phyloP scores from a whole-genome alignment of 306 rosid genomes.

The Pyrus bretschneideri region DNA sequence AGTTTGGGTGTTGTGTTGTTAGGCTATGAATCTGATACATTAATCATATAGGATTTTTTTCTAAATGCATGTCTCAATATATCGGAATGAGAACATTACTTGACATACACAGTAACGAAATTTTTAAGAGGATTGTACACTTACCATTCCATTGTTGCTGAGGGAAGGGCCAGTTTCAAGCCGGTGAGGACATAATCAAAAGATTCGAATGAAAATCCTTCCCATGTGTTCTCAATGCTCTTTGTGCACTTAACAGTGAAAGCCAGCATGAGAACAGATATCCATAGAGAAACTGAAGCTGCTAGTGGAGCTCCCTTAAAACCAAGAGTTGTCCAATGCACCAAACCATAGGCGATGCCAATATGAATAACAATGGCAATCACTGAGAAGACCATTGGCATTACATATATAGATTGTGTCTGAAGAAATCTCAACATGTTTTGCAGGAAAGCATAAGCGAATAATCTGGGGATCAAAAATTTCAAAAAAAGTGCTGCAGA shows the following conservation, averaged over 20 bases:
- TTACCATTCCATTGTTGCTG: slow-evolving; percentile 78
- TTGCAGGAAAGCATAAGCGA: slow-evolving; percentile 62
- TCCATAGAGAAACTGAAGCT: slow-evolving; percentile 55
- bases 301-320: slow-evolving; percentile 64
- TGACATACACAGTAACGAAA: neutral
- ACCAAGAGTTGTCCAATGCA: slow-evolving; percentile 36
- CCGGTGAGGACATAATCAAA: slow-evolving; percentile 27
- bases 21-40: neutral
- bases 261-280: slow-evolving; percentile 36
- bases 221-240: slow-evolving; percentile 58
- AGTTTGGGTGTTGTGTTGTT: neutral
- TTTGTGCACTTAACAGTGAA: slow-evolving; percentile 30
- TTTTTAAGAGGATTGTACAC: neutral
- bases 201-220: slow-evolving; percentile 58
- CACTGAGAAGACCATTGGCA: slow-evolving; percentile 47
- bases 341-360: slow-evolving; percentile 48
- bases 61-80: too few species aligned
- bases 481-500: slow-evolving; percentile 51
- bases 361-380: slow-evolving; percentile 41
- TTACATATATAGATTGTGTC: slow-evolving; percentile 51
- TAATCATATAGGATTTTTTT: neutral
- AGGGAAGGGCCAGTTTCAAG: slow-evolving; percentile 66
- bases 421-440: slow-evolving; percentile 68
- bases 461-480: slow-evolving; percentile 56
- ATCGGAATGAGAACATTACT: neutral